Conservation (phyloP, 768 basidiomycete species). For the Tricholomella constricta region DNA sequence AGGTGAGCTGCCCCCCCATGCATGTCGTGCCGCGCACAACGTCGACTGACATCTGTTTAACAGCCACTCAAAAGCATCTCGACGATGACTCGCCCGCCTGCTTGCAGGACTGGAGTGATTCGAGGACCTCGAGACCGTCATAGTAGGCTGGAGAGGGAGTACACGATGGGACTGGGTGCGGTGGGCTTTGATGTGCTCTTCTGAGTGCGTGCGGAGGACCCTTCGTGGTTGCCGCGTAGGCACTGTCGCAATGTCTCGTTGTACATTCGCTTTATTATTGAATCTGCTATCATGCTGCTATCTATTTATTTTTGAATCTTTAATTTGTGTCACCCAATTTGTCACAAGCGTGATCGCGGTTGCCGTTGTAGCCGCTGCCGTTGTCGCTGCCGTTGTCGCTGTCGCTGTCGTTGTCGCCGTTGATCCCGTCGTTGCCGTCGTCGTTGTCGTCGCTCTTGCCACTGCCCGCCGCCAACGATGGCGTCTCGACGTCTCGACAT, state of each 20-base stretch:
- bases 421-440: background rate
- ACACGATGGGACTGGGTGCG: slow-evolving; percentile 89
- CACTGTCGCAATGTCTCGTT: slow-evolving; percentile 88
- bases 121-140: slow-evolving; percentile 92
- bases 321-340: slow-evolving; percentile 9
- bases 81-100: slow-evolving; percentile 76
- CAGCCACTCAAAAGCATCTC: slow-evolving; percentile 89
- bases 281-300: background rate
- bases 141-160: slow-evolving; percentile 69
- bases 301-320: background rate
- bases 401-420: slow-evolving; percentile 9
- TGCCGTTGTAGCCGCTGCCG: slow-evolving; percentile 5
- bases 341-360: background rate
- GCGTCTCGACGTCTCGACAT: slow-evolving; percentile 73
- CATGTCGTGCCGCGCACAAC: background rate
- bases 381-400: slow-evolving; percentile 6
- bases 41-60: slow-evolving; percentile 17
- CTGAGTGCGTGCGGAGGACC: slow-evolving; percentile 38
- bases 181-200: slow-evolving; percentile 34
- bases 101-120: slow-evolving; percentile 64
- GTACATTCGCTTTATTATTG: slow-evolving; percentile 48
- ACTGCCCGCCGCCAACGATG: slow-evolving; percentile 43
- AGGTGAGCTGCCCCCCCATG: slow-evolving; percentile 46
- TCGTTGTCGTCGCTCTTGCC: slow-evolving; percentile 1
- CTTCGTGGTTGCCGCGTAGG: slow-evolving; percentile 73